Base-by-base conservation (phyloP, 768 basidiomycete species). In the Lentinus tigrinus region DNA sequence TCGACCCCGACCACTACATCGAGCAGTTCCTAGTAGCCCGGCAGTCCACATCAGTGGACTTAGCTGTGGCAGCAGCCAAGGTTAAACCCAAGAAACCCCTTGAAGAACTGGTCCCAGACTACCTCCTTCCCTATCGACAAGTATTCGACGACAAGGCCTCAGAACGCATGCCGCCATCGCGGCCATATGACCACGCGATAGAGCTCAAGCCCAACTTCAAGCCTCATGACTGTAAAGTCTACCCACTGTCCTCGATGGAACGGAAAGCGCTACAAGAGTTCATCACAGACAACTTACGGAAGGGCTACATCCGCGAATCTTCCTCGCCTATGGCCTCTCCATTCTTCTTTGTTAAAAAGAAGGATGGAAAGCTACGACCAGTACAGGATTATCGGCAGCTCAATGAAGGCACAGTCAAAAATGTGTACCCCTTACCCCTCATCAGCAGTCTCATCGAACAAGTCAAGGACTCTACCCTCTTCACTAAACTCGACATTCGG, bases 181-280 rank as follows among this genome's bases (percentile, higher is more conserved):
- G 65, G 1, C 56, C 62, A 3, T 77, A 69, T 64, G 75, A 79
- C 50, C 70, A 72, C 34, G 63, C 64, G 5, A 77, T 77, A 37
- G 61, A 76, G 13, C 61, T 75, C 1, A 65, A 64, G 9, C 61
- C 64, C 0, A 71, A 61, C 19, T 54, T 56, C 2, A 58, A 63
- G 13, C 69, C 71, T 0, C 21, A 40, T 10, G 36, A 57, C 9
- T 55, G 64, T 16, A 62, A 60, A 34, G 31, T 57, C n/a, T 67
- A 68, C 49, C 64, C 60, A 0, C 47, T 70, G 27, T 52, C 46
- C 1, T 48, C 47, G 10, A 43, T 34, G 4, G 57, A 68, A 34
- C 42, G 57, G 26, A 28, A 46, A 14, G 54, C 38, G 11, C 50
- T 70, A 10, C 28, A 61, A 19, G 47, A 57, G 17, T 68, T 67